These are phyloP conservation scores for Podaxis mareebaensis DNA, from an alignment of 768 basidiomycete species.

Conservation along the genomic window DNA sequence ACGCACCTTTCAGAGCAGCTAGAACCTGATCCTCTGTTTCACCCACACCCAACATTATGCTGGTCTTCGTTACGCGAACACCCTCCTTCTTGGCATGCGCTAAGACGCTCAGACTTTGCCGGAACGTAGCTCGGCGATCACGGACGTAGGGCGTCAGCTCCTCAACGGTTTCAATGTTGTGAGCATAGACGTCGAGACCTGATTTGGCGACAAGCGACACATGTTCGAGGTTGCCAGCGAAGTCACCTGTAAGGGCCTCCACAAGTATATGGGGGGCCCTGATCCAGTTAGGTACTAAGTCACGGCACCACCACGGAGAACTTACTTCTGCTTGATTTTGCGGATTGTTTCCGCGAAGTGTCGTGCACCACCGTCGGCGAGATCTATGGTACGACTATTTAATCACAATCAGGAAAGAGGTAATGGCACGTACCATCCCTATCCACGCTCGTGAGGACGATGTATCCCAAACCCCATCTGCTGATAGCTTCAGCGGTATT, in stretches of 20 bases:
- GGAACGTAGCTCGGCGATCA: slow-evolving; percentile 90
- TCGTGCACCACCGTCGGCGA: slow-evolving; percentile 86
- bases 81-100: slow-evolving; percentile 83
- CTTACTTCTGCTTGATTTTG: slow-evolving; percentile 94
- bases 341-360: slow-evolving; percentile 96
- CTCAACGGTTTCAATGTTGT: slow-evolving; percentile 97
- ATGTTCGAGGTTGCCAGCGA: slow-evolving; percentile 73
- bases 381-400: slow-evolving; percentile 51
- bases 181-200: slow-evolving; percentile 96
- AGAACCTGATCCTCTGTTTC: slow-evolving; percentile 83
- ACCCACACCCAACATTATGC: slow-evolving; percentile 97
- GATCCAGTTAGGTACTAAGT: slow-evolving; percentile 13
- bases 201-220: slow-evolving; percentile 86
- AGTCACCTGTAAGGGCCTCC: slow-evolving; percentile 95
- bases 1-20: slow-evolving; percentile 78
- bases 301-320: background rate
- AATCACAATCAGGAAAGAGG: background rate
- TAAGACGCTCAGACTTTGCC: slow-evolving; percentile 79
- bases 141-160: slow-evolving; percentile 92
- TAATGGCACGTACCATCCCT: slow-evolving; percentile 73
- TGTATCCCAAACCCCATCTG: slow-evolving; percentile 97
- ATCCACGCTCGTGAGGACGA: slow-evolving; percentile 95
- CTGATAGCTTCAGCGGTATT: slow-evolving; percentile 98
- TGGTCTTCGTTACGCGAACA: slow-evolving; percentile 92
- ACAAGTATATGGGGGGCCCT: slow-evolving; percentile 96